Evolutionary conservation across 495 filamentous ascomycete genomes (phyloP).

Genomic region (Hyphodiscus hymeniophilus): DNA sequence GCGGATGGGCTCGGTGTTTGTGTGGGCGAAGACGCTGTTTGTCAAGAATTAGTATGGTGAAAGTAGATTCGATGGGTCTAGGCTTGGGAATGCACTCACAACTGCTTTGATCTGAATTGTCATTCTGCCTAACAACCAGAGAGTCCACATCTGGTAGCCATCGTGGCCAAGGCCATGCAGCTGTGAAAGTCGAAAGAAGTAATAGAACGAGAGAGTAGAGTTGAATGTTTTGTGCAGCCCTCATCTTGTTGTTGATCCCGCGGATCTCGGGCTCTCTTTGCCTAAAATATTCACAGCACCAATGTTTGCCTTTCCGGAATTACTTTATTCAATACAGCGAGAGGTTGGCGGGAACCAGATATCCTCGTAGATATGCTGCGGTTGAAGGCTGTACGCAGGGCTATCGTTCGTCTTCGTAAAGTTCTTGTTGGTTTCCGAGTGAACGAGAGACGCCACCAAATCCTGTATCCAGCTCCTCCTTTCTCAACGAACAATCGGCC

Average conservation of each 20-base stretch:
- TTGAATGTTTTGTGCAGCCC: constrained; percentile 11
- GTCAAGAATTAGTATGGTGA: background rate
- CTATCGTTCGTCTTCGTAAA: too few species aligned
- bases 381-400: too few species aligned
- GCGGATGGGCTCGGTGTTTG: background rate
- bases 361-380: too few species aligned
- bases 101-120: background rate
- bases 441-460: too few species aligned
- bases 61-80: too few species aligned
- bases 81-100: constrained; percentile 7
- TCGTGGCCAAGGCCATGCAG: constrained; percentile 43
- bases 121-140: constrained; percentile 23
- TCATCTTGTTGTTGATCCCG: constrained; percentile 23
- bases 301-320: background rate
- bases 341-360: too few species aligned
- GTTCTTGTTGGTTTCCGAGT: too few species aligned
- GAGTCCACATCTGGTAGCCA: constrained; percentile 25
- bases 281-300: too few species aligned
- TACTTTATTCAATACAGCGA: too few species aligned
- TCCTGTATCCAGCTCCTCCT: background rate
- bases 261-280: too few species aligned
- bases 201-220: constrained; percentile 26
- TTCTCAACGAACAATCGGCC: constrained; percentile 5
- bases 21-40: background rate
- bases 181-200: constrained; percentile 36